Conservation (phyloP, 805 yeast genomes). For the Nakazawaea holstii region DNA sequence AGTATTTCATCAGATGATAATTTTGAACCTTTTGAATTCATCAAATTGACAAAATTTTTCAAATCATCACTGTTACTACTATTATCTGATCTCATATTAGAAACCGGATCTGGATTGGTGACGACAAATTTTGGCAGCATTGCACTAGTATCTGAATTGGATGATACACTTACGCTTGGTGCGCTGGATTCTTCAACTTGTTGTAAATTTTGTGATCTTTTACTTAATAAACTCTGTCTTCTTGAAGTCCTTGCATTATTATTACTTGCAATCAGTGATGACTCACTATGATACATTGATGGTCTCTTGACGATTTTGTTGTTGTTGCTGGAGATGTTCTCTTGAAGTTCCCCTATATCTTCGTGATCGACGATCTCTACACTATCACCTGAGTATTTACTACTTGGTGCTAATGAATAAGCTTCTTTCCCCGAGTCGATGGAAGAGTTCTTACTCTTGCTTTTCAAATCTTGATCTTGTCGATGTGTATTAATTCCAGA, state of each 20-base stretch:
- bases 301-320: constrained; percentile 7
- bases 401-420: constrained; percentile 2
- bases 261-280: not conserved
- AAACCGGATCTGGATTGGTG: constrained; percentile 8
- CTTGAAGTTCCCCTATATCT: not conserved
- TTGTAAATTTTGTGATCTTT: constrained; percentile 4
- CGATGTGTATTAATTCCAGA: not conserved
- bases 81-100: not conserved
- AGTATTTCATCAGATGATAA: constrained; percentile 5
- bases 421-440: not conserved
- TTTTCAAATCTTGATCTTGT: not conserved
- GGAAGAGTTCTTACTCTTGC: not conserved
- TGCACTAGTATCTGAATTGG: not conserved
- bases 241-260: not conserved
- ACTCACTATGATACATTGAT: constrained; percentile 10
- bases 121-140: constrained; percentile 6
- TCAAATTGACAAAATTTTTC: constrained; percentile 3
- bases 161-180: no score
- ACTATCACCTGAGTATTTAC: not conserved
- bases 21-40: constrained; percentile 2
- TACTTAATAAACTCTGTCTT: constrained; percentile 9
- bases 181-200: constrained; percentile 5
- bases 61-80: constrained; percentile 4
- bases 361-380: not conserved
- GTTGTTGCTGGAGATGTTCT: not conserved